phyloP scores from a whole-genome alignment of 1,284 basidiomycete genomes.

The Boletus semigastroideus region DNA sequence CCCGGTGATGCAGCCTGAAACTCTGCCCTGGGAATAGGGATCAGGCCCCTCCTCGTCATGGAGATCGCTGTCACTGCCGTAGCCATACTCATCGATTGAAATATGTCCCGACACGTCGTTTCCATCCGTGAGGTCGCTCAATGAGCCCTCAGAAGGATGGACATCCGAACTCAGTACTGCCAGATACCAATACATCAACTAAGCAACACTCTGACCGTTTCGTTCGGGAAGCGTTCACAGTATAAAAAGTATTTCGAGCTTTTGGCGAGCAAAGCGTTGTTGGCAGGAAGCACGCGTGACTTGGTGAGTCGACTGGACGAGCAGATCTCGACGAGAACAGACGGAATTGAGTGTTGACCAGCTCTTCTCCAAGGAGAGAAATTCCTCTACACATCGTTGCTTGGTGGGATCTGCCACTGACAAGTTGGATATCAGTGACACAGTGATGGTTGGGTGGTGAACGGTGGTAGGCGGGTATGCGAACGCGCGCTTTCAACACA shows the following conservation, averaged over 20 bases:
- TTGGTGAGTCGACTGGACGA: slow-evolving; percentile 4
- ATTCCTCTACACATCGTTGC: slow-evolving; percentile 13
- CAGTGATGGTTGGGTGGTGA: not conserved
- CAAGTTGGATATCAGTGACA: no score
- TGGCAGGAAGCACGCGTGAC: slow-evolving; percentile 24
- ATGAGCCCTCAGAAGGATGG: slow-evolving; percentile 7
- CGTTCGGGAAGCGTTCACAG: slow-evolving; percentile 9
- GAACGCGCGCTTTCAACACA: not conserved
- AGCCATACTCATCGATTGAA: slow-evolving; percentile 23
- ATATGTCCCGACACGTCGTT: slow-evolving; percentile 9
- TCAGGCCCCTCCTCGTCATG: slow-evolving; percentile 17
- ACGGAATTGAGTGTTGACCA: slow-evolving; percentile 32
- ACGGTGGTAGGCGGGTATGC: not conserved
- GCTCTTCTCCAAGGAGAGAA: slow-evolving; percentile 29
- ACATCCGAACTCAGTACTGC: slow-evolving; percentile 15
- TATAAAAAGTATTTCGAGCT: slow-evolving; percentile 26
- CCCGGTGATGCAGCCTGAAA: not conserved
- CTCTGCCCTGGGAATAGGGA: not conserved
- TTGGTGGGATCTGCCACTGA: not conserved
- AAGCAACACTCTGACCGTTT: no score
- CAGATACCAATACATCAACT: not conserved
- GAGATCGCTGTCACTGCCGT: slow-evolving; percentile 32
- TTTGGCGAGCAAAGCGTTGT: slow-evolving; percentile 22
- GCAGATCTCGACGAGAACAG: slow-evolving; percentile 27
- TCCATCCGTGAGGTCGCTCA: slow-evolving; percentile 18